Percentiles rank a stretch among this genome's conserved stretches.
phyloP scores from a whole-genome alignment of 495 filamentous ascomycete genomes.

The Eremomyces bilateralis region DNA sequence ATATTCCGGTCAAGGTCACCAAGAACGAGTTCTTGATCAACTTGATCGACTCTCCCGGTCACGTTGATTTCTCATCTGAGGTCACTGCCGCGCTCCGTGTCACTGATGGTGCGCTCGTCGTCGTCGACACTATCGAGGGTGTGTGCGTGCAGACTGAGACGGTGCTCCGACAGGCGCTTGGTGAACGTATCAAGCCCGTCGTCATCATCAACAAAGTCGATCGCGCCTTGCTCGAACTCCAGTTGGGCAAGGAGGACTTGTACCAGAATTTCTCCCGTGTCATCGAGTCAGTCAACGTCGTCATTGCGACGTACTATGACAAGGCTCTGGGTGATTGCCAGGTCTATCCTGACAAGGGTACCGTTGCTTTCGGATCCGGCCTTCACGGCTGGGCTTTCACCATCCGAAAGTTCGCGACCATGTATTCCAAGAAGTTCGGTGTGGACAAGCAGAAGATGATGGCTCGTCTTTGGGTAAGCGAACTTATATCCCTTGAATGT shows the following conservation, averaged over 20 bases:
- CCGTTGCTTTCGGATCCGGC: constrained; percentile 97
- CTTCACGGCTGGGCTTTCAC: constrained; percentile 99
- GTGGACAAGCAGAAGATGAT: constrained; percentile 99
- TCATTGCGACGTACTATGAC: constrained; percentile 97
- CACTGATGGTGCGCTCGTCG: constrained; percentile 96
- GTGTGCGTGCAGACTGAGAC: constrained; percentile 99
- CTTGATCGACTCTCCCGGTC: constrained; percentile 98
- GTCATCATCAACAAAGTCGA: constrained; percentile 99
- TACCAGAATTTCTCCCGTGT: constrained; percentile 99
- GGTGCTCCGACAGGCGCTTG: constrained; percentile 94
- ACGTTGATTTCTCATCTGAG: constrained; percentile 99
- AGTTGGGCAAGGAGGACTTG: constrained; percentile 94
- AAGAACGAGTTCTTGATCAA: constrained; percentile 98
- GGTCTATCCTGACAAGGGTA: constrained; percentile 90
- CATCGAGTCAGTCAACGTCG: constrained; percentile 98
- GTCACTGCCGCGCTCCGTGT: constrained; percentile 99
- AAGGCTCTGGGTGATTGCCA: constrained; percentile 92
- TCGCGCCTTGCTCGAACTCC: constrained; percentile 93
- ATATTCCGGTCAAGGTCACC: constrained; percentile 71
- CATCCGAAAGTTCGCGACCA: constrained; percentile 87
- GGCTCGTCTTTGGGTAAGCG: constrained; percentile 89
- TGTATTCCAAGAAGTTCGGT: constrained; percentile 99
- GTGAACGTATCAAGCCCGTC: constrained; percentile 99
- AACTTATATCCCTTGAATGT: background rate
- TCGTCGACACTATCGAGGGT: constrained; percentile 98